Evolutionary conservation across 306 rosid species (phyloP).

Genomic region (Dalbergia cultrata): DNA sequence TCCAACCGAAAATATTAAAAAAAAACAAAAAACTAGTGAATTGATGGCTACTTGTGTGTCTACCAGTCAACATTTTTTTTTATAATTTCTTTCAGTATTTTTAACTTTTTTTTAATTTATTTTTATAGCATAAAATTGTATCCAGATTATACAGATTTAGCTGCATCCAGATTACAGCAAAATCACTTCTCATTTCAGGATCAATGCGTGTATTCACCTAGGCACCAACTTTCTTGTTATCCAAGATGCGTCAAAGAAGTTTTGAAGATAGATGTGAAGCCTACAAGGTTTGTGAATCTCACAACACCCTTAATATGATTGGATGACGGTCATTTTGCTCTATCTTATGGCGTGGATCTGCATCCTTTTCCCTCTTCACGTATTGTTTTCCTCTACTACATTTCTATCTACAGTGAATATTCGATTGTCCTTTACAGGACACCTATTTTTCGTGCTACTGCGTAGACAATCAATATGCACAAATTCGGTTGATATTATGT

Average conservation of each 20-base stretch:
- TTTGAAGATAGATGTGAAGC: not conserved
- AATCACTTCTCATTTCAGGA: no score
- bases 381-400: not conserved
- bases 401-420: not conserved
- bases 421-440: conserved; percentile 15
- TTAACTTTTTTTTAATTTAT: no score
- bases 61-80: no score
- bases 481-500: not conserved
- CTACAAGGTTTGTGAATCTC: not conserved
- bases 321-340: not conserved
- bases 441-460: not conserved
- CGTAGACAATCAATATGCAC: conserved; percentile 12
- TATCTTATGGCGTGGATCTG: not conserved
- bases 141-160: no score
- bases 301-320: not conserved
- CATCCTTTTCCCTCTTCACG: not conserved
- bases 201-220: not conserved
- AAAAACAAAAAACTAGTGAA: no score
- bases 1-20: no score
- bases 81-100: no score
- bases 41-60: no score
- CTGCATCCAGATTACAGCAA: no score
- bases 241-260: not conserved
- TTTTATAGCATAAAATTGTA: no score
- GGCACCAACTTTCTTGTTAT: not conserved